Evolutionary conservation across 1,139 yeast genomes (phyloP), one percentile per base, ranked within the genome.

Genomic region (Nakaseomyces glabratus): DNA sequence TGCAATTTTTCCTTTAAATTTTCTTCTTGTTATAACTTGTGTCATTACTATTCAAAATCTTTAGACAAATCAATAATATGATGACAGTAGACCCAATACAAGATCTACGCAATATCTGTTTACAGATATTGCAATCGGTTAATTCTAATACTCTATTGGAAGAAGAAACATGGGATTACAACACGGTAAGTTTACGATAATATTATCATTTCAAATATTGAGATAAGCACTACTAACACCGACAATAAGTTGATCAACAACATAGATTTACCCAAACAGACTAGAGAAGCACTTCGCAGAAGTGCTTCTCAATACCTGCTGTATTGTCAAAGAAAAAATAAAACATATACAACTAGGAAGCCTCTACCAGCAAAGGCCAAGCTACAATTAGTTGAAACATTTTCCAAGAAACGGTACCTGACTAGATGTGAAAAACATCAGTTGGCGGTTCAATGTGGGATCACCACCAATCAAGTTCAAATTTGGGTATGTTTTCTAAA

Each of bases 381-480:
- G 33, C 38, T 24, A 28, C 31, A 39, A 31, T 35, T 41, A 35
- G 44, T 39, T 33, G 34, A 35, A 20, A 38, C 39, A 18, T 41
- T 39, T 37, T 35, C 32, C 31, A 37, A 34, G 34, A 40, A 42
- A 35, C 41, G 36, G 28, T 38, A 36, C 28, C 41, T 41, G 24
- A 39, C 40, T 31, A 36, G 40, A 25, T 31, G 33, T 20, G 45
- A 40, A 32, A 36, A 42, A 29, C 35, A 36, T 31, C 37, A 35
- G 35, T 36, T 42, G 24, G 45, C 44, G 30, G 37, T 37, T 29
- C 37, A 40, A 33, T 40, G 43, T 34, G 43, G 41, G 24, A 22
- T 41, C 28, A 40, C 45, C 18, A 36, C 43, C 20, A 30, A 32
- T 24, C 45, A 42, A 39, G 41, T 42, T 20, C 38, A 44, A 33